Evolutionary conservation across 2,329 filamentous ascomycete genomes (phyloP).

Genomic region (Microascus cirrosus): DNA sequence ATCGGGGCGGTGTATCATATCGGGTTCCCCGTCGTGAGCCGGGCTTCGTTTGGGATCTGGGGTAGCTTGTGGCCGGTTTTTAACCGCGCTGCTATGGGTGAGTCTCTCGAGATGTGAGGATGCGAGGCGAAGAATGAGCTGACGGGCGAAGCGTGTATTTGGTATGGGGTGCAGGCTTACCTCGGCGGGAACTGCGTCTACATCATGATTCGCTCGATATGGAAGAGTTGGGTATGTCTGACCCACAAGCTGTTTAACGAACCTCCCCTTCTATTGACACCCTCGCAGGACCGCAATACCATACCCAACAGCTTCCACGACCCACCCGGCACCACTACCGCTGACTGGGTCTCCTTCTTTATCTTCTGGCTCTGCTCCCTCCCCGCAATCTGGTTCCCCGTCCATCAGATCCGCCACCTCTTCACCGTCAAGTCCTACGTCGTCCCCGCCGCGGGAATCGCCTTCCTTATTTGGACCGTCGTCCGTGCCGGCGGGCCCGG

Average conservation of each 20-base stretch:
- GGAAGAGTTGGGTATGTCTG: conserved; percentile 49
- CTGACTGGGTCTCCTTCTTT: conserved; percentile 72
- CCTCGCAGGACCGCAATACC: conserved; percentile 31
- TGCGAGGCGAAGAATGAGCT: not conserved
- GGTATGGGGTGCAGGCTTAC: conserved; percentile 79
- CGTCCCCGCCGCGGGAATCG: conserved; percentile 71
- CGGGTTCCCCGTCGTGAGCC: conserved; percentile 70
- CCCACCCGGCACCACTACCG: conserved; percentile 60
- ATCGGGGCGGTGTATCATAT: conserved; percentile 85
- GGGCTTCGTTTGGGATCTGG: conserved; percentile 80
- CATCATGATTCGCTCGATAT: conserved; percentile 80
- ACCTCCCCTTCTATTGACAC: not conserved
- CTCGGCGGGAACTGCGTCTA: conserved; percentile 80
- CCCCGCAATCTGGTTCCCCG: conserved; percentile 80
- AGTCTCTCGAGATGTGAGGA: conserved; percentile 8
- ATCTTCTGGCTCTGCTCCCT: conserved; percentile 75
- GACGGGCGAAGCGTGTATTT: conserved; percentile 52
- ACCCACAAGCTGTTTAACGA: not conserved
- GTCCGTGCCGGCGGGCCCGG: conserved; percentile 73
- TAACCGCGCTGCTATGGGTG: conserved; percentile 71
- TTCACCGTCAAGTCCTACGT: conserved; percentile 86
- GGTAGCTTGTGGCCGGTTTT: conserved; percentile 82
- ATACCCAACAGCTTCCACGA: conserved; percentile 57
- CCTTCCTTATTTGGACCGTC: conserved; percentile 81
- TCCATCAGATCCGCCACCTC: conserved; percentile 77